A percentile compares a stretch with the other conserved stretches of the same genome.
Conservation (phyloP, 352 stramenopile species). For the Aphanomyces invadans region DNA sequence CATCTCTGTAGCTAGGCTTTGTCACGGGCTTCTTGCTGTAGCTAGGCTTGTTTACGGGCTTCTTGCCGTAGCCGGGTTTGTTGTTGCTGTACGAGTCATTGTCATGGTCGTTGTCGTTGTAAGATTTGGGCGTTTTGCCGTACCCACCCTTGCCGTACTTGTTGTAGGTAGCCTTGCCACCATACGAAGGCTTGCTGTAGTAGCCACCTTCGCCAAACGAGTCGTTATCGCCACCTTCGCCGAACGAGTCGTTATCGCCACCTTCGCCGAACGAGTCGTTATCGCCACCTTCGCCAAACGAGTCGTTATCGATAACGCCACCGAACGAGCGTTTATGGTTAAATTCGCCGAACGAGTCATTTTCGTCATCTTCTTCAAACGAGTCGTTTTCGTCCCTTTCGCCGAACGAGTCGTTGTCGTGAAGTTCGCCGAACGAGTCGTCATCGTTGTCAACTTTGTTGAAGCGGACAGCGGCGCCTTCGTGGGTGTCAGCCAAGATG, state of each 20-base stretch:
- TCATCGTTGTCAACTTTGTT: not conserved
- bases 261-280: not conserved
- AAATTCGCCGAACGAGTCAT: not conserved
- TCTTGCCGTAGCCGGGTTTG: constrained; percentile 1
- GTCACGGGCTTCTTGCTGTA: constrained; percentile 10
- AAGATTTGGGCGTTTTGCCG: not conserved
- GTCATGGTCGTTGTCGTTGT: not conserved
- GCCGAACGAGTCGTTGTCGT: constrained; percentile 3
- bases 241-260: not conserved
- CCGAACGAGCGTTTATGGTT: not conserved
- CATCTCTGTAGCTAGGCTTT: not conserved
- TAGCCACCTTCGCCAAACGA: not conserved
- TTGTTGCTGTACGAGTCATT: not conserved
- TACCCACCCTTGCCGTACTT: no score
- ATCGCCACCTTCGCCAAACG: not conserved
- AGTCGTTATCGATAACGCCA: not conserved
- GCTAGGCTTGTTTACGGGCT: not conserved
- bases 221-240: not conserved
- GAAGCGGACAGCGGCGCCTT: not conserved
- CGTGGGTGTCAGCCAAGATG: not conserved
- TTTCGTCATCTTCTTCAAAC: not conserved
- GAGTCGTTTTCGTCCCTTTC: not conserved
- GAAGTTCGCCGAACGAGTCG: not conserved
- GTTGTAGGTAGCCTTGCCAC: not conserved
- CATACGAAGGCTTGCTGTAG: constrained; percentile 1